Conservation (phyloP, 2,329 filamentous ascomycete species). For the Aspergillus tubingensis region DNA sequence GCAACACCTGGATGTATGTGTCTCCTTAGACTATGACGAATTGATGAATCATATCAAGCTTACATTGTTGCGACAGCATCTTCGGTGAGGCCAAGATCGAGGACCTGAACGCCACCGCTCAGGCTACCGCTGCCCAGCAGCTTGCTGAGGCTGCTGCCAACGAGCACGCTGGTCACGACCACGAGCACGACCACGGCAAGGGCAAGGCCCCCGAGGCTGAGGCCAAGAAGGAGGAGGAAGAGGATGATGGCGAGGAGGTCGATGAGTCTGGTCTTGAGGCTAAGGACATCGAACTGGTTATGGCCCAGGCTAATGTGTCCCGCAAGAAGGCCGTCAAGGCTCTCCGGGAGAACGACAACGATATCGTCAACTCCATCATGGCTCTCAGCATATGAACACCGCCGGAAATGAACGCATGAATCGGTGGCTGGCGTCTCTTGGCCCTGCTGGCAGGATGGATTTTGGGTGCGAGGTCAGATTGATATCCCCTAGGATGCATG, state of each 20-base stretch:
- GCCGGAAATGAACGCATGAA: conserved; percentile 22
- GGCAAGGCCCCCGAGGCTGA: conserved; percentile 67
- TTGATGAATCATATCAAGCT: conserved; percentile 18
- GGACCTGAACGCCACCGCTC: conserved; percentile 97
- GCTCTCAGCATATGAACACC: conserved; percentile 74
- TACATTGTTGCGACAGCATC: conserved; percentile 63
- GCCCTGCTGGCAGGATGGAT: conserved; percentile 30
- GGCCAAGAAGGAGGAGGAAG: conserved; percentile 71
- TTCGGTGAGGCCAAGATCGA: conserved; percentile 99
- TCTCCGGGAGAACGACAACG: conserved; percentile 94
- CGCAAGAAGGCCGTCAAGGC: conserved; percentile 99
- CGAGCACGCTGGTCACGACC: conserved; percentile 64
- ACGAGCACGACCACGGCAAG: conserved; percentile 54
- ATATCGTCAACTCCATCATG: conserved; percentile 99
- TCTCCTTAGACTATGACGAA: background rate
- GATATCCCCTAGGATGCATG: conserved; percentile 28
- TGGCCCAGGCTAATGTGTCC: conserved; percentile 95
- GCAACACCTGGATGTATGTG: conserved; percentile 99
- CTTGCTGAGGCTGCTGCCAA: conserved; percentile 69
- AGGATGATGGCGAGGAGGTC: conserved; percentile 93
- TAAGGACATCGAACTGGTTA: conserved; percentile 99
- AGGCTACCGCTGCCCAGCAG: conserved; percentile 93
- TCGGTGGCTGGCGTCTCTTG: conserved; percentile 28
- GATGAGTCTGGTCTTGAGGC: conserved; percentile 93
- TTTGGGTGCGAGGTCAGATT: conserved; percentile 33